A percentile compares a stretch with the other conserved stretches of the same genome.
Conservation (phyloP, 2,329 filamentous ascomycete species). For the Diaporthe australafricana region DNA sequence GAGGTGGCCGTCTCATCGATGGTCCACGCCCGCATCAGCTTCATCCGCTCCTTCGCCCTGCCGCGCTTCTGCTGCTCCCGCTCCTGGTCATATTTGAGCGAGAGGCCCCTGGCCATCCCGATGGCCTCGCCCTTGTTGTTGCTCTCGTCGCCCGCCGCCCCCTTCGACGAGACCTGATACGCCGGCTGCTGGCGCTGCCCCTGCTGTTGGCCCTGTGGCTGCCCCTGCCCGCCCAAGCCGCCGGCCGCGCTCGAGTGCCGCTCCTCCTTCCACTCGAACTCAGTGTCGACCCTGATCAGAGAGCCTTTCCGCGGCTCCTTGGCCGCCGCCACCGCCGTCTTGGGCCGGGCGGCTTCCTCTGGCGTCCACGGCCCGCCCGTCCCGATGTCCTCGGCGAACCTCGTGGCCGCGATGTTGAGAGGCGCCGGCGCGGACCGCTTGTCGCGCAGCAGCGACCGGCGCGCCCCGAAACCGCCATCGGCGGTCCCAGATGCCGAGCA, state of each 20-base stretch:
- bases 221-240: neutral
- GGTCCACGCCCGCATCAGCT: conserved; percentile 22
- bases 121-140: conserved; percentile 40
- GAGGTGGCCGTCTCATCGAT: conserved; percentile 31
- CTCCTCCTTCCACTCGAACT: conserved; percentile 29
- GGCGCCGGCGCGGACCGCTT: conserved; percentile 35
- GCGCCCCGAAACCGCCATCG: conserved; percentile 23
- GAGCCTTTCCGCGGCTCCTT: conserved; percentile 11
- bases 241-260: neutral
- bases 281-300: conserved; percentile 7
- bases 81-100: conserved; percentile 40
- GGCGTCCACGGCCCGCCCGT: conserved; percentile 30
- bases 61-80: conserved; percentile 29
- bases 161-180: neutral
- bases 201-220: neutral
- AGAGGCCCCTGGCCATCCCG: conserved; percentile 49
- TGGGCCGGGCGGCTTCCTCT: neutral
- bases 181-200: neutral
- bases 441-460: conserved; percentile 4
- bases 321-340: neutral
- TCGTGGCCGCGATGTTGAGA: conserved; percentile 35
- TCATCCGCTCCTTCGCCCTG: conserved; percentile 21
- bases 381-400: conserved; percentile 22
- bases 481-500: neutral
- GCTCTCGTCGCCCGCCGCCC: neutral